Evolutionary conservation across 768 basidiomycete genomes (phyloP), one percentile per base, ranked within the genome.

Genomic region (Clitopilus hobsonii): DNA sequence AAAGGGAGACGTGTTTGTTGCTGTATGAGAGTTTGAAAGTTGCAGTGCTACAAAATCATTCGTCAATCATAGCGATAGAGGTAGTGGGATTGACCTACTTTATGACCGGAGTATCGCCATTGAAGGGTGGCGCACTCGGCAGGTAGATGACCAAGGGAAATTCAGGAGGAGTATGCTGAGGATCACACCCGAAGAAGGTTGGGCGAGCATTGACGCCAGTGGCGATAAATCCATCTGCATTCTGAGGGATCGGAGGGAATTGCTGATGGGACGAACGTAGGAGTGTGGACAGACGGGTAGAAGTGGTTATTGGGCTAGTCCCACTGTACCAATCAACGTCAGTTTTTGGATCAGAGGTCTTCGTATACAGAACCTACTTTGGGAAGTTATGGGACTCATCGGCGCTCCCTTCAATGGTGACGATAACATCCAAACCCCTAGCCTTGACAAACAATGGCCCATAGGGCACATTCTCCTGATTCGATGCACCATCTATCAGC

Each of bases 151-250:
- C 68, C 18, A 92, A 59, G 0, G 89, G 89, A 58, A 77, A 87
- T 54, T 81, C 79, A 1, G 81, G 69, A 13, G 84, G 77, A 3
- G 24, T 66, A 47, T 76, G 65, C 2, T 53, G 63, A 14, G 84
- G 79, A 61, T 86, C 70, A 64, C 91, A 92, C 2, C 91, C 91
- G 70, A 91, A 92, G 72, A 93, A 91, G 0, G 87, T 88, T 2
- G 89, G 82, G 24, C 85, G 80, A 45, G 70, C 71, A 62, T 85
- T 89, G 1, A 89, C 76, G 29, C 88, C 86, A 4, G 78, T 78
- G 1, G 70, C 65, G 29, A 86, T 63, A 66, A 88, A 90, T 11
- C 74, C 75, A 2, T 74, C 74, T 0, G 73, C 61, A 7, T 72
- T 75, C 5, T 69, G 61, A 14, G 88, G 88, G 28, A 88, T 79